Evolutionary conservation across 139 green algal species (phyloP), one percentile per base, ranked within the genome.

Genomic region (Coccomyxa sp.): DNA sequence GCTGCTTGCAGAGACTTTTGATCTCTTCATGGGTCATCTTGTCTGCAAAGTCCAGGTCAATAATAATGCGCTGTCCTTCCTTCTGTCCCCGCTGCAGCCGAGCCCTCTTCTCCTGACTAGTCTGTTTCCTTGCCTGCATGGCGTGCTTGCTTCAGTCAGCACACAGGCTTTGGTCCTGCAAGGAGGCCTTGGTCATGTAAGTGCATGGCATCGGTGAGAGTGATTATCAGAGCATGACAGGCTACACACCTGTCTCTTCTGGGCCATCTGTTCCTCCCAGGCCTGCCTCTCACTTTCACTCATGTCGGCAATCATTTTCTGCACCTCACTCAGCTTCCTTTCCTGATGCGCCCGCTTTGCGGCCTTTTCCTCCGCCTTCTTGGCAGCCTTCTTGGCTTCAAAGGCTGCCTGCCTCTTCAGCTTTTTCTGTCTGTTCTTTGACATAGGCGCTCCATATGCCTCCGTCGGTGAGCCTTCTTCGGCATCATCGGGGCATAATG

Each of bases 41-140:
- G 13, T 89, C 71, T 25, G 86, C 85, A 83, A 95, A 97, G 67
- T 92, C 92, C 17, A 96, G 82, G 80, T 97, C 94, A 15, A 97
- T 88, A 13, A 94, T 82, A 4, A 97, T 77, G 66, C 86, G 81
- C 83, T 95, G 90, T 21, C 86, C 82, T 68, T 21, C 51, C 10
- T 82, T 27, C 25, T 82, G 31, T 25, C 77, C 76, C 14, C 1
- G 79, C 25, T 77, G 28, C 58, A 76, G 28, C 59, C 85, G 63
- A 27, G 60, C 81, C 77, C 85, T 76, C 45, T 77, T n/a, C 25
- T 80, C 17, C 57, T 15, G 21, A 58, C 66, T 71, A 38, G 23
- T 60, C 67, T 57, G 14, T 10, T 71, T 18, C 68, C 30, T 77
- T 63, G 28, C 30, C 25, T 77, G 59, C 32, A 77, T 31, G 60